Conservation (phyloP, 2,329 filamentous ascomycete genomes). For the Rhynchosporium graminicola region DNA sequence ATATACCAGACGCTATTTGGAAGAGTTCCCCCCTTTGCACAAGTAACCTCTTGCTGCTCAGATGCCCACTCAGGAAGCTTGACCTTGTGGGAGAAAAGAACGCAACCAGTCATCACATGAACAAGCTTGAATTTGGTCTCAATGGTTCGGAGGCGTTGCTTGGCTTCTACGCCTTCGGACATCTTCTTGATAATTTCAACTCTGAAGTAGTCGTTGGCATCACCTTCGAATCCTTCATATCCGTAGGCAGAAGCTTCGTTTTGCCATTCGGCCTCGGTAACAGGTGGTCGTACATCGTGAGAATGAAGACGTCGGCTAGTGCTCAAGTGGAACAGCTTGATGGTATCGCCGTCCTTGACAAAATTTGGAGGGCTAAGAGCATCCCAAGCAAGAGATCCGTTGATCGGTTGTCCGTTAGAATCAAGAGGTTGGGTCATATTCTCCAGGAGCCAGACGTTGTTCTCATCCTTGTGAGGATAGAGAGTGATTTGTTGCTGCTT, state of each 20-base stretch:
- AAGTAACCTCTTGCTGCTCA: constrained; percentile 99
- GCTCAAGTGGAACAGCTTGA: constrained; percentile 80
- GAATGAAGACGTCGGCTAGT: constrained; percentile 93
- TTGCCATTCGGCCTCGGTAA: constrained; percentile 90
- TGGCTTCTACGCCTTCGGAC: constrained; percentile 76
- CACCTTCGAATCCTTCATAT: constrained; percentile 93
- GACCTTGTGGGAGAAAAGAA: constrained; percentile 97
- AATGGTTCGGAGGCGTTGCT: constrained; percentile 86
- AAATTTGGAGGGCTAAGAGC: constrained; percentile 62
- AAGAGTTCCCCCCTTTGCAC: constrained; percentile 83
- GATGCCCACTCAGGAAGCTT: constrained; percentile 98
- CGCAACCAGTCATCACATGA: constrained; percentile 95
- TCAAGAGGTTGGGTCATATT: constrained; percentile 92
- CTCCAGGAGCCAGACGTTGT: constrained; percentile 92
- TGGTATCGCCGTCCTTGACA: constrained; percentile 76
- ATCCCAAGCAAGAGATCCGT: constrained; percentile 85
- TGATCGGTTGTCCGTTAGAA: constrained; percentile 72
- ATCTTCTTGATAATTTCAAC: constrained; percentile 91
- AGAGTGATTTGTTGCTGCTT: constrained; percentile 99
- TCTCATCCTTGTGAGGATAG: constrained; percentile 98
- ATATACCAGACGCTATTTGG: constrained; percentile 98
- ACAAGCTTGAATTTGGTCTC: constrained; percentile 95
- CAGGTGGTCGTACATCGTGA: constrained; percentile 84
- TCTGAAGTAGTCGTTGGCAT: constrained; percentile 94
- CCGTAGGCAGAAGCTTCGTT: constrained; percentile 96